Base-by-base conservation (phyloP, 805 yeast genomes). In the Monosporozyma siamensis region DNA sequence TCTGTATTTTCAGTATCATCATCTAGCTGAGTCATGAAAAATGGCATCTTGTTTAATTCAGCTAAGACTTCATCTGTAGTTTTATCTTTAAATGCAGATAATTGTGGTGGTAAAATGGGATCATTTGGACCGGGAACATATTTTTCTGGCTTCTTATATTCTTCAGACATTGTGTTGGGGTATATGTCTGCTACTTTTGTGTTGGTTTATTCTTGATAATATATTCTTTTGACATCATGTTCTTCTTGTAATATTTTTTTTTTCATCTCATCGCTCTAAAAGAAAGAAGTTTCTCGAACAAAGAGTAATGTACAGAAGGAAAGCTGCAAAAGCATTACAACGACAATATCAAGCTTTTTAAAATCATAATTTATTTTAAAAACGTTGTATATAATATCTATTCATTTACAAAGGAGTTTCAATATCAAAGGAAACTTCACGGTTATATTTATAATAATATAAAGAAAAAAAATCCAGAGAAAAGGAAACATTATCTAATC, bases 11-110 rank as follows among this genome's bases (percentile, higher is more conserved):
- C 82, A 25, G 88, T 90, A 37, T 84, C 86, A 24, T 77, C 84
- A 53, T 83, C 94, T 14, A 87, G 65, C 51, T 82, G 74, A 12
- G 88, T 88, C 98, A 92, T 92, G 69, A 92, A 92, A 52, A 92
- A 83, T 7, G 98, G 98, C 59, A 87, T 66, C 54, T 84, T 72
- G 58, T 87, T 87, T 55, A 92, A 66, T 51, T 87, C 95, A 14
- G 68, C 66, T 66, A 85, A 69, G 18, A 88, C 78, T 48, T 88
- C 89, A 44, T 83, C 95, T 0, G 82, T 70, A 2, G 85, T 64
- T 54, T 83, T 83, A 43, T 75, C 70, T 27, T 70, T 64, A 32
- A 67, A 64, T 46, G 80, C 80, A 0, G 81, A 68, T n/a, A 86
- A 68, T 58, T 86, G 95, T 3, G 95, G 95, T 1, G 95, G 95